Percentiles rank a stretch among this genome's conserved stretches.
These are phyloP conservation scores for Cladorrhinum sp. DNA, from an alignment of 2,329 filamentous ascomycete species.

Conservation along the genomic window DNA sequence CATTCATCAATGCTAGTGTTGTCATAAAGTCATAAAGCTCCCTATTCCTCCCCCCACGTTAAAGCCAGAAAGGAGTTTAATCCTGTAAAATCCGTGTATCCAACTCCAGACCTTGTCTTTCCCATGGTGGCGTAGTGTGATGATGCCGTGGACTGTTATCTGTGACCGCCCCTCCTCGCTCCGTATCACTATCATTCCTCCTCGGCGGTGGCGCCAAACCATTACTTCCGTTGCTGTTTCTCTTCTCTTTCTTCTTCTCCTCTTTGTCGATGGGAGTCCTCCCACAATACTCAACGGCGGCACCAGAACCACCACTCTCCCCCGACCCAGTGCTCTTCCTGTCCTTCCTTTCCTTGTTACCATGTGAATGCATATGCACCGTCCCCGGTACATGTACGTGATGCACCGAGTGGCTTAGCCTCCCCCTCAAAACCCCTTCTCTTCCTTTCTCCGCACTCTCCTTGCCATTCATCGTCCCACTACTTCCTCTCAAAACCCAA, in stretches of 20 bases:
- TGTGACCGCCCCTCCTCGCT: neutral
- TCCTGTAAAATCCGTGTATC: constrained; percentile 18
- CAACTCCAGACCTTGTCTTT: constrained; percentile 10
- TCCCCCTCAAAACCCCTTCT: neutral
- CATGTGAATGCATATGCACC: neutral
- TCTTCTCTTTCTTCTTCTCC: neutral
- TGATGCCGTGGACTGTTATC: neutral
- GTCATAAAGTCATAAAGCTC: neutral
- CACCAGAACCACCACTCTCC: neutral
- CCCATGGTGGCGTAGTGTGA: constrained; percentile 13
- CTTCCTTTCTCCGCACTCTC: neutral
- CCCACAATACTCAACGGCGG: neutral
- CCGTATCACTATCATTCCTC: neutral
- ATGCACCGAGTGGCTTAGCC: neutral
- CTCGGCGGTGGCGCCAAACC: neutral
- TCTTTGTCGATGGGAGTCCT: neutral
- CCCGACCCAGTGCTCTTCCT: neutral
- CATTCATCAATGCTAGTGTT: neutral
- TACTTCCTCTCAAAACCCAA: neutral
- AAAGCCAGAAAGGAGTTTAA: neutral
- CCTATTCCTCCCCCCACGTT: neutral
- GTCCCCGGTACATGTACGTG: neutral
- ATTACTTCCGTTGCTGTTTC: neutral
- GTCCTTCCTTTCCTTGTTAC: neutral
- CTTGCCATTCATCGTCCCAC: neutral